phyloP scores from a whole-genome alignment of 2,329 filamentous ascomycete species.

The Alternaria rosae region DNA sequence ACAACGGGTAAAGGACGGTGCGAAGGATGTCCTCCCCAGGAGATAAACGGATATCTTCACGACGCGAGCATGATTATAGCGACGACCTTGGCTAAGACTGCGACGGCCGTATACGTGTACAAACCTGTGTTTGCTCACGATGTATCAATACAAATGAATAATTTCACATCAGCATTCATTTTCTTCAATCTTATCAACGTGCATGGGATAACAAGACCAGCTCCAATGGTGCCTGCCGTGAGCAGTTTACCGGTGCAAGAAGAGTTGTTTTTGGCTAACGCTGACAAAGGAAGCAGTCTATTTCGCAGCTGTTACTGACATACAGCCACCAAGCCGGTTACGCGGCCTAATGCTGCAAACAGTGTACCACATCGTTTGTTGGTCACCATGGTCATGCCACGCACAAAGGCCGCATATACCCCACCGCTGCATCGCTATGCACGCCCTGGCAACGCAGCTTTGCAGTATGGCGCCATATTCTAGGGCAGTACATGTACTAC shows the following conservation, averaged over 20 bases:
- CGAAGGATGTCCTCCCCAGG: slow-evolving; percentile 28
- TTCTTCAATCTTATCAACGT: accelerated
- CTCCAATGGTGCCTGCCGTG: background rate
- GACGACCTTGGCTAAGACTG: background rate
- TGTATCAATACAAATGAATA: background rate
- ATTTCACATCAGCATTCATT: background rate
- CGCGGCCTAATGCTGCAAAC: background rate
- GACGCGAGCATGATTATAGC: background rate
- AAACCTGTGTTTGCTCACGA: background rate
- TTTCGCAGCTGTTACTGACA: too few species aligned
- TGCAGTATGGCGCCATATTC: background rate
- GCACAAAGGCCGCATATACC: background rate
- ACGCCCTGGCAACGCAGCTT: background rate
- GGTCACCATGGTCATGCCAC: background rate
- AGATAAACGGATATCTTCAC: slow-evolving; percentile 14
- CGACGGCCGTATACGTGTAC: slow-evolving; percentile 6
- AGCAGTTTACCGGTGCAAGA: background rate
- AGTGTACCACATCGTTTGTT: background rate
- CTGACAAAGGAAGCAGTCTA: background rate
- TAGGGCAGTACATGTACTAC: too few species aligned
- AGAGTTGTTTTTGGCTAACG: background rate
- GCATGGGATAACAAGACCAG: background rate
- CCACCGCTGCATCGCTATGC: background rate
- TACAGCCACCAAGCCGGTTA: background rate
- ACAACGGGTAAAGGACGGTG: slow-evolving; percentile 35